Evolutionary conservation across 202 grass and related monocot genomes (phyloP).

Genomic region (Carex arenaria): DNA sequence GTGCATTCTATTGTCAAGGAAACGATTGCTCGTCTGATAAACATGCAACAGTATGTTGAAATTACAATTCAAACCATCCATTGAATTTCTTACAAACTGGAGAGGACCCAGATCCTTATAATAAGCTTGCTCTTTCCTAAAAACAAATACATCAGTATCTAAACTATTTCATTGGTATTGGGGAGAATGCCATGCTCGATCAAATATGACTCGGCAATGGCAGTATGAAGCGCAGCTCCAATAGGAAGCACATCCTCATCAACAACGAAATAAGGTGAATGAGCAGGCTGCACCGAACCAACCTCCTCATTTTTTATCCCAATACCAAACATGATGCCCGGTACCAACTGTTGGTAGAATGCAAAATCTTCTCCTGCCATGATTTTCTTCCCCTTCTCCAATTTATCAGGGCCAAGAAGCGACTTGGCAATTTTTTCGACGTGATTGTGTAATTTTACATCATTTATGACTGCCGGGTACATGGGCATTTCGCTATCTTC

Average conservation of each 20-base stretch:
- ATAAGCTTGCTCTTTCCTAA: background rate
- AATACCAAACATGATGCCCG: constrained; percentile 64
- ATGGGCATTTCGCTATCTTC: constrained; percentile 37
- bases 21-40: too few species aligned
- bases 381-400: constrained; percentile 58
- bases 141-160: background rate
- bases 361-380: constrained; percentile 95
- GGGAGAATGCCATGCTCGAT: background rate
- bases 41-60: too few species aligned
- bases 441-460: constrained; percentile 49
- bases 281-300: constrained; percentile 53
- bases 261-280: constrained; percentile 65
- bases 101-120: background rate
- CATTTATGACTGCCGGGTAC: constrained; percentile 82
- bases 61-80: background rate
- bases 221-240: constrained; percentile 69
- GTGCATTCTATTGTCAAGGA: too few species aligned
- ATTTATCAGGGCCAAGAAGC: constrained; percentile 59
- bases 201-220: constrained; percentile 44
- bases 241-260: constrained; percentile 77
- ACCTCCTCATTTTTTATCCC: constrained; percentile 58
- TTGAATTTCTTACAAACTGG: background rate
- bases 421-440: constrained; percentile 43
- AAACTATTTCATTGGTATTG: background rate
- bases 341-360: constrained; percentile 73